phyloP scores from a whole-genome alignment of 345 rosid species.

The Brassica juncea region DNA sequence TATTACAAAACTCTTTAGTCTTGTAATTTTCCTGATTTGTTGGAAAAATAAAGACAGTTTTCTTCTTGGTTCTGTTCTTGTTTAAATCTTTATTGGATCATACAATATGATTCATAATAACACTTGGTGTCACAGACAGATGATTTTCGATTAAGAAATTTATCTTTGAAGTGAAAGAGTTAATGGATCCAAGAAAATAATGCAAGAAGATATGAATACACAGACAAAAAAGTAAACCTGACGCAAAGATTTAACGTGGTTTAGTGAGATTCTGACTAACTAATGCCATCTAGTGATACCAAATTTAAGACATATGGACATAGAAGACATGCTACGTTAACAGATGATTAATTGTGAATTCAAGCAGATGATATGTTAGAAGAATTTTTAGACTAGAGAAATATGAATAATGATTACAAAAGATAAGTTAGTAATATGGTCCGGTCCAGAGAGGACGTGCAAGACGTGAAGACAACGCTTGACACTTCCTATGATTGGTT shows the following conservation, averaged over 20 bases:
- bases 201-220: not conserved
- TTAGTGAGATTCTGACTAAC: not conserved
- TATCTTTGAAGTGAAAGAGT: not conserved
- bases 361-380: conserved; percentile 10
- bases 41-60: conserved; percentile 5
- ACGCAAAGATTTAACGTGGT: not conserved
- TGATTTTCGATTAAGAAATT: not conserved
- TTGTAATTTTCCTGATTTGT: conserved; percentile 29
- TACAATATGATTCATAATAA: not conserved
- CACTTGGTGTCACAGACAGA: not conserved
- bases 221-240: not conserved
- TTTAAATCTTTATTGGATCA: not conserved
- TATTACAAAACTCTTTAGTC: conserved; percentile 12
- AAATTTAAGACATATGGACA: not conserved
- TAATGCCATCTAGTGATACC: too few species aligned
- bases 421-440: conserved; percentile 24
- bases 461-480: conserved; percentile 51
- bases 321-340: not conserved
- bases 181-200: not conserved
- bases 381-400: not conserved
- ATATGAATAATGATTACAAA: conserved; percentile 11
- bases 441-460: conserved; percentile 40
- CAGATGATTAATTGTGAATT: conserved; percentile 12
- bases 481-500: conserved; percentile 20
- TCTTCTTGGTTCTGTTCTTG: not conserved